Evolutionary conservation across 768 basidiomycete genomes (phyloP), one percentile per base, ranked within the genome.

Genomic region (Boletus pseudopeckii): DNA sequence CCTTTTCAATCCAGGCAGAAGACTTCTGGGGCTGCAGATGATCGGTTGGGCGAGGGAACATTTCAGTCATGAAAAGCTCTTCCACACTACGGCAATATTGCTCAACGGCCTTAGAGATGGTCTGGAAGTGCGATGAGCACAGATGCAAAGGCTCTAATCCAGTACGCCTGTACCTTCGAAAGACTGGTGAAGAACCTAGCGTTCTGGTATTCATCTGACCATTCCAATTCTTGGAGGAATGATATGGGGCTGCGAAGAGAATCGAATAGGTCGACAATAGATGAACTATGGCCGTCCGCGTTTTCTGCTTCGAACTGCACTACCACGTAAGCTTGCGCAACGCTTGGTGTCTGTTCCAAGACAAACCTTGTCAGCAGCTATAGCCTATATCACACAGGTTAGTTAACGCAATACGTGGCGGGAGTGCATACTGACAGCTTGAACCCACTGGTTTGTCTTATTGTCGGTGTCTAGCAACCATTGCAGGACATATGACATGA

Each of bases 251-350:
- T 93, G 47, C 91, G 84, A 50, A 98, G 78, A 3, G 94, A 97
- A 57, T 93, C 93, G 64, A 98, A 98, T 1, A 99, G 78, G 71
- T 99, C 97, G 22, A 94, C 86, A 50, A 99, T 95, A 0, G 96
- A 98, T n/a, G 95, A 94, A 61, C 92, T 96, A 64, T 95, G 91
- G 0, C 90, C 90, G 70, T 90, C 84, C 11, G 76, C 54, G 55
- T 89, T 80, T 73, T 93, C 81, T 52, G 91, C 78, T 75, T 93
- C 79, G 60, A 91, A 92, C 86, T 89, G n/a, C 26, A 41, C 36
- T 7, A 8, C 18, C 44, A 52, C 43, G 45, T 60, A 26, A 57
- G 55, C 37, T 43, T 40, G 17, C 24, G 11, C 28, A 11, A 47
- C 38, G 15, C 33, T 40, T 45, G n/a, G 9, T 45, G 5, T 17